Base-by-base conservation (phyloP, 768 basidiomycete genomes). In the Dictyophora rubrovolvata region DNA sequence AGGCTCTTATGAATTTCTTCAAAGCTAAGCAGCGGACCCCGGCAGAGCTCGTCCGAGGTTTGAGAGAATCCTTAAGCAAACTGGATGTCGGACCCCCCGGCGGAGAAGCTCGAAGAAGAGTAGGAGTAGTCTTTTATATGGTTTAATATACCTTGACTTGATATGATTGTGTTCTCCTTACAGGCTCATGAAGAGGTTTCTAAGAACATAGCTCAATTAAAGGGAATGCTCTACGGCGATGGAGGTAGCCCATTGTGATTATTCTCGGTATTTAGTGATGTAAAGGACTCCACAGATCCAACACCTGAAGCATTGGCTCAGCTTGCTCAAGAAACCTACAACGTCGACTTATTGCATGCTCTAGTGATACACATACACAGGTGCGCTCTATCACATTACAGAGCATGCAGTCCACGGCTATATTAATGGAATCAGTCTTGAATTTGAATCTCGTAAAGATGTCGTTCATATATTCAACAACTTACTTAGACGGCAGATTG, bases 251-350 rank as follows among this genome's bases (percentile, higher is more conserved):
- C 2, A 17, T 80, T 71, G 36, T 22, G 7, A 28, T 53, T 22
- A 46, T 55, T 33, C 54, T 56, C 63, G 50, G 16, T 64, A 47
- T 59, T 33, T 23, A 47, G 28, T 3, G 7, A 28, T 28, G 4
- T 28, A 28, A 28, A 7, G 28, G 28, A 7, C 48, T 11, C 46
- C 55, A 34, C 66, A 84, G 93, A 94, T 61, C 89, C 93, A 8
- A 74, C 86, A 16, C 89, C 93, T 0, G 95, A 98, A 65, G 76
- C 91, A 34, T 81, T 97, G 48, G 93, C 94, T 7, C 94, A 97
- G 69, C 83, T 98, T 11, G 89, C 95, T 0, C 93, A 97, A 68
- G 95, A 98, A 69, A 91, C 92, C 9, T 98, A 98, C 75, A 85
- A 85, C 61, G 89, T 87, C 51, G 93, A 98, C 69, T 78, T 98